Conservation (phyloP, 2,329 filamentous ascomycete genomes). For the Ophiostoma fasciatum region DNA sequence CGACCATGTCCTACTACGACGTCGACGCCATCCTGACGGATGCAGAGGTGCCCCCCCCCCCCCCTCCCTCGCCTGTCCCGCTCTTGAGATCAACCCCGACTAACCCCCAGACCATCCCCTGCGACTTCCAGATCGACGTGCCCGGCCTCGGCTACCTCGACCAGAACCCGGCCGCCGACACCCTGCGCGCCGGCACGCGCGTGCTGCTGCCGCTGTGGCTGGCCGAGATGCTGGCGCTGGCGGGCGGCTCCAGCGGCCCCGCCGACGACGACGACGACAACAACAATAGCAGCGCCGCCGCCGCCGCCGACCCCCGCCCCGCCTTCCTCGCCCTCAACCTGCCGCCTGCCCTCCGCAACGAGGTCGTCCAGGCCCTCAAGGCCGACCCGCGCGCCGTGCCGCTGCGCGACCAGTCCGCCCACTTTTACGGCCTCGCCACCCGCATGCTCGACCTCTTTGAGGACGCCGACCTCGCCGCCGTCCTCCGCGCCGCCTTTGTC, state of each 20-base stretch:
- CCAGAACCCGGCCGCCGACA: slow-evolving; percentile 49
- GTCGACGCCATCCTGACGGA: slow-evolving; percentile 75
- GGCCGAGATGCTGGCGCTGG: slow-evolving; percentile 78
- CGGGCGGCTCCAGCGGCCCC: slow-evolving; percentile 20
- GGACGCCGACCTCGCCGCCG: slow-evolving; percentile 59
- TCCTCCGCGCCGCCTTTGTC: slow-evolving; percentile 67
- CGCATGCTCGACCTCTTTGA: slow-evolving; percentile 85
- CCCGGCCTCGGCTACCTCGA: slow-evolving; percentile 80
- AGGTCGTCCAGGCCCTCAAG: slow-evolving; percentile 78
- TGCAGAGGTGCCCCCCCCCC: slow-evolving; percentile 44
- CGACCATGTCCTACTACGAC: slow-evolving; percentile 63
- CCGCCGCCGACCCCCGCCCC: slow-evolving; percentile 20
- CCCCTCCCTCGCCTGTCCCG: neutral
- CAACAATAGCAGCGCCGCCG: slow-evolving; percentile 12
- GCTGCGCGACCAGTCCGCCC: slow-evolving; percentile 64
- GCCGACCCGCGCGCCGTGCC: slow-evolving; percentile 80
- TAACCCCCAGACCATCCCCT: slow-evolving; percentile 66
- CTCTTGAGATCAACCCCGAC: neutral
- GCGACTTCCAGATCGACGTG: slow-evolving; percentile 83
- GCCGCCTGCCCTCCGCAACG: slow-evolving; percentile 58
- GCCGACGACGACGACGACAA: slow-evolving; percentile 18
- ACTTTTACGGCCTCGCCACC: slow-evolving; percentile 78
- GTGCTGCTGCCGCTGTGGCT: slow-evolving; percentile 86
- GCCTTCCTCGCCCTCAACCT: slow-evolving; percentile 67
- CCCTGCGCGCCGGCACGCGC: slow-evolving; percentile 67